Conservation (phyloP, 2,329 filamentous ascomycete genomes). For the Sporothrix sp. region DNA sequence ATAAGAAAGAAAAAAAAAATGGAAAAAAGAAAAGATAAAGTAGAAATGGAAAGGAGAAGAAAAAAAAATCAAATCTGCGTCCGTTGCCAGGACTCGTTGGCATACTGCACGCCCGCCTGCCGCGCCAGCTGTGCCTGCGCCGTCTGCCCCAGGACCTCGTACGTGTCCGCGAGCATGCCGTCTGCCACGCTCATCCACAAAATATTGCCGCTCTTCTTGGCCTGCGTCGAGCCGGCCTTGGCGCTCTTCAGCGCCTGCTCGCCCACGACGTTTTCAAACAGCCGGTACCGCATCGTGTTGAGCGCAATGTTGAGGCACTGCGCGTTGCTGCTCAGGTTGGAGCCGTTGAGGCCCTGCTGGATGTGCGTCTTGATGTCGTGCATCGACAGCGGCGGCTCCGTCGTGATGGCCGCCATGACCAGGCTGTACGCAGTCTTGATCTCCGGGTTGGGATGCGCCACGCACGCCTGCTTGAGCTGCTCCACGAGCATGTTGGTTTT, state of each 20-base stretch:
- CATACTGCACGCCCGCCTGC: conserved; percentile 33
- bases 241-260: conserved; percentile 71
- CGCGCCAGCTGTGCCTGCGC: conserved; percentile 32
- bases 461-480: conserved; percentile 57
- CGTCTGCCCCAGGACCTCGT: conserved; percentile 55
- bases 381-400: conserved; percentile 54
- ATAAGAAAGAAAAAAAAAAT: neutral
- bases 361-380: conserved; percentile 72
- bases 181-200: conserved; percentile 75
- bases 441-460: conserved; percentile 60
- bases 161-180: conserved; percentile 65
- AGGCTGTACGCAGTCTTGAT: conserved; percentile 71
- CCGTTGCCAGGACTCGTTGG: conserved; percentile 32
- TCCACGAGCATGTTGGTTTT: conserved; percentile 53
- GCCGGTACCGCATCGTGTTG: conserved; percentile 72
- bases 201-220: conserved; percentile 58
- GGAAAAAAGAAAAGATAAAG: neutral
- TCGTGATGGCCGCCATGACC: conserved; percentile 57
- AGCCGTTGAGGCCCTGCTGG: conserved; percentile 59
- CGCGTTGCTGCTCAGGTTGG: conserved; percentile 60
- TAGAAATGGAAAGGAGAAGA: neutral
- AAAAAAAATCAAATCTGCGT: conserved; percentile 15
- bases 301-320: conserved; percentile 77
- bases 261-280: conserved; percentile 75
- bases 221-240: conserved; percentile 57